Conservation (phyloP, 371 early-diverging fungal species). For the Mucor velutinosus region DNA sequence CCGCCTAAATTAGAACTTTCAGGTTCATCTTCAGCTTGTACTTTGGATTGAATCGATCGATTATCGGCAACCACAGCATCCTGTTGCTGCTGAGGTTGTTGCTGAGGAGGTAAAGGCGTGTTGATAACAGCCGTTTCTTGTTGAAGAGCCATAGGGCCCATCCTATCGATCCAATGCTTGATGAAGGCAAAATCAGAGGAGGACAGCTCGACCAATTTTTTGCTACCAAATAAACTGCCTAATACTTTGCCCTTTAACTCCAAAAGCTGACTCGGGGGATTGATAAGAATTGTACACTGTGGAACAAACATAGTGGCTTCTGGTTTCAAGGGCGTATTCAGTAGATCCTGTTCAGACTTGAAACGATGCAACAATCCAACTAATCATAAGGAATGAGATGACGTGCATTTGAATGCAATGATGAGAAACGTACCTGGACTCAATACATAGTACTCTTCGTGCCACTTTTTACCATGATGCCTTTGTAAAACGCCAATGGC, state of each 20-base stretch:
- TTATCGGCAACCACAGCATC: background rate
- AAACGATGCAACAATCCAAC: constrained; percentile 24
- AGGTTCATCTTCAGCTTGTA: constrained; percentile 9
- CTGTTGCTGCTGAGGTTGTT: background rate
- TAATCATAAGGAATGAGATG: background rate
- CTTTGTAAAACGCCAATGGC: constrained; percentile 12
- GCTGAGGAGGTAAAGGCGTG: background rate
- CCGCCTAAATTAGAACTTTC: background rate
- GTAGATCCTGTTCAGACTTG: constrained; percentile 11
- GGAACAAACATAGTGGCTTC: constrained; percentile 22
- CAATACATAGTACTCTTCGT: constrained; percentile 16
- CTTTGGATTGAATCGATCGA: constrained; percentile 14
- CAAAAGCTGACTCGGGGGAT: constrained; percentile 5
- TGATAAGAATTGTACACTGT: constrained; percentile 9
- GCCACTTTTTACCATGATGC: constrained; percentile 20
- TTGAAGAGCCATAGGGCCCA: constrained; percentile 16
- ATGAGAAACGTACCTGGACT: constrained; percentile 18
- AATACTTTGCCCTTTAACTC: constrained; percentile 18
- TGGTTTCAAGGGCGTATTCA: constrained; percentile 13
- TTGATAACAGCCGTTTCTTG: constrained; percentile 1
- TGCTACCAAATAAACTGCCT: constrained; percentile 12
- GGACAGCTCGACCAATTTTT: constrained; percentile 13
- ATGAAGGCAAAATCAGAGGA: constrained; percentile 1
- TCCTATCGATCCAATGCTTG: constrained; percentile 5
- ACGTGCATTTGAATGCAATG: background rate